These are phyloP conservation scores for Penicillium desertorum DNA, from an alignment of 495 filamentous ascomycete genomes.

Conservation along the genomic window DNA sequence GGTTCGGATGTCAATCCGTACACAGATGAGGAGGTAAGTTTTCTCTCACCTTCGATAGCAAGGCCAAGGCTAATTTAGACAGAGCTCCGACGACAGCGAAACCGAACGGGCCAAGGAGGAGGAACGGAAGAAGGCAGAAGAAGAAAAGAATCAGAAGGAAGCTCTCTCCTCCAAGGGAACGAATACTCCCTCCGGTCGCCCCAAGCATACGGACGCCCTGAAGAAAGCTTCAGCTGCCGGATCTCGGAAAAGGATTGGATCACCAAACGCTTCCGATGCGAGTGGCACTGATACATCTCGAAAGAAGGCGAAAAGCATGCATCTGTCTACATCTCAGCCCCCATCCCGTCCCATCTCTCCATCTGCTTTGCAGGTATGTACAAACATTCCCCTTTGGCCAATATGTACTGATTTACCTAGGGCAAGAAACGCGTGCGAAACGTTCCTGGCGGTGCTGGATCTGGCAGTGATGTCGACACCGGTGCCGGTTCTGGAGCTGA, in stretches of 20 bases:
- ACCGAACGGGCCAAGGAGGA: conserved; percentile 62
- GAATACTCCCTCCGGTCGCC: conserved; percentile 70
- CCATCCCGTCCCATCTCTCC: conserved; percentile 56
- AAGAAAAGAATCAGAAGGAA: conserved; percentile 57
- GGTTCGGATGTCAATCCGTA: conserved; percentile 77
- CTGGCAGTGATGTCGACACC: conserved; percentile 77
- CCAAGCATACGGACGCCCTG: conserved; percentile 45
- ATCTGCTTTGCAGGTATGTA: conserved; percentile 38
- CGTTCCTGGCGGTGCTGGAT: conserved; percentile 50
- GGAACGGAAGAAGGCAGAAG: conserved; percentile 67
- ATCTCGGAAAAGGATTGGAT: conserved; percentile 80
- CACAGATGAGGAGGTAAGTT: conserved; percentile 50
- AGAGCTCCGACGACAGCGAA: conserved; percentile 50
- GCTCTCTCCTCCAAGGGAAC: conserved; percentile 62
- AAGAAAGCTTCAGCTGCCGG: conserved; percentile 52
- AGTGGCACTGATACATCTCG: conserved; percentile 86
- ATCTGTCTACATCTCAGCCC: conserved; percentile 54
- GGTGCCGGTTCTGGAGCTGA: conserved; percentile 65
- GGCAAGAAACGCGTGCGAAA: conserved; percentile 49
- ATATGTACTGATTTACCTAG: conserved; percentile 27
- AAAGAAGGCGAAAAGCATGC: conserved; percentile 82
- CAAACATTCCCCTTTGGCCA: not conserved
- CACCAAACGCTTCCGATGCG: conserved; percentile 81
- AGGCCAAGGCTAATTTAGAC: not conserved
- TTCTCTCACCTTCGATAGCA: no score